Evolutionary conservation across 2,329 filamentous ascomycete species (phyloP).

Genomic region (Fusarium sp.): DNA sequence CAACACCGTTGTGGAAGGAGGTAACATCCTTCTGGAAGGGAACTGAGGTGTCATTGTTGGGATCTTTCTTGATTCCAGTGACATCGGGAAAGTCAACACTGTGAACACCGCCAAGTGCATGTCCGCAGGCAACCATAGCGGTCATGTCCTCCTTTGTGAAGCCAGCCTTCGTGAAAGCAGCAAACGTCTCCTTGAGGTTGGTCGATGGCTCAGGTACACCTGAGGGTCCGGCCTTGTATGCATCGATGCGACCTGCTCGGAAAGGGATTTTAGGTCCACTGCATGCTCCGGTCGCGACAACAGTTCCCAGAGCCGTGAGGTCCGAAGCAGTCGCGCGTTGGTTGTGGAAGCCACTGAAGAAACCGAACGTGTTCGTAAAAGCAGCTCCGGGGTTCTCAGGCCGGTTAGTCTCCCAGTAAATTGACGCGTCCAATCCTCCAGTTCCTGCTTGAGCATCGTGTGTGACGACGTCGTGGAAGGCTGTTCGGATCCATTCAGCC

Average conservation of each 20-base stretch:
- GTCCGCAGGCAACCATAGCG: slow-evolving; percentile 54
- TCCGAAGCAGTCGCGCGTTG: slow-evolving; percentile 44
- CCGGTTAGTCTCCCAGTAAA: slow-evolving; percentile 44
- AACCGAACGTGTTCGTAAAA: slow-evolving; percentile 52
- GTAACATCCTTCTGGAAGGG: slow-evolving; percentile 54
- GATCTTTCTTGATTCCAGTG: slow-evolving; percentile 1
- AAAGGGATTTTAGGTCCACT: slow-evolving; percentile 46
- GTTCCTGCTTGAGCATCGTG: slow-evolving; percentile 39
- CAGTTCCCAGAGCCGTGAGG: slow-evolving; percentile 51
- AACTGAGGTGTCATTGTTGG: slow-evolving; percentile 49
- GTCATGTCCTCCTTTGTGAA: slow-evolving; percentile 55
- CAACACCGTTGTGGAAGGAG: slow-evolving; percentile 60
- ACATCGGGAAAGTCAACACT: slow-evolving; percentile 59
- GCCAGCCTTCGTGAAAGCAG: slow-evolving; percentile 50
- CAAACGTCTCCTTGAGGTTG: slow-evolving; percentile 44
- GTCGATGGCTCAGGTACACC: slow-evolving; percentile 52
- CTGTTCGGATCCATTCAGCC: slow-evolving; percentile 48
- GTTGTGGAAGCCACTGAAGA: slow-evolving; percentile 43
- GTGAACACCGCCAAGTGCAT: slow-evolving; percentile 60
- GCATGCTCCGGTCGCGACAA: slow-evolving; percentile 59
- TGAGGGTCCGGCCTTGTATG: slow-evolving; percentile 46
- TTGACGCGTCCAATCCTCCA: slow-evolving; percentile 45
- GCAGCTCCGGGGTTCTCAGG: slow-evolving; percentile 42
- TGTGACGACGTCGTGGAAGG: slow-evolving; percentile 48
- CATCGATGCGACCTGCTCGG: slow-evolving; percentile 51